Percentiles rank a stretch among this genome's conserved stretches.
phyloP scores from a whole-genome alignment of 164 flowering plant species.

The Warburgia ugandensis region DNA sequence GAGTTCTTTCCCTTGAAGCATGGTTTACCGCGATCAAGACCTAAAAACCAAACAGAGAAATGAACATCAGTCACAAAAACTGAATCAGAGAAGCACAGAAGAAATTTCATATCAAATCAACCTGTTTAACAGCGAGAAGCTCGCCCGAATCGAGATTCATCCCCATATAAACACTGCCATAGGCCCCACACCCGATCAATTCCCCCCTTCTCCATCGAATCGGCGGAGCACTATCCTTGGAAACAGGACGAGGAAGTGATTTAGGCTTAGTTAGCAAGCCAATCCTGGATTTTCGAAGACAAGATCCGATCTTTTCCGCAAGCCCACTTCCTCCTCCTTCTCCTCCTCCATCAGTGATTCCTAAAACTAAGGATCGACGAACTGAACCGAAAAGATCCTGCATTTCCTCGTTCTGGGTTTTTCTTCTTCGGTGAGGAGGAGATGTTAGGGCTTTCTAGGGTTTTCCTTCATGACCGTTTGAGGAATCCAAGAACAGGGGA shows the following conservation, averaged over 20 bases:
- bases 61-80: neutral
- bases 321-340: slow-evolving; percentile 22
- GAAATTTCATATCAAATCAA: neutral
- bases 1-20: slow-evolving; percentile 59
- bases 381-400: slow-evolving; percentile 72
- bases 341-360: slow-evolving; percentile 32
- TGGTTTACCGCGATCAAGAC: slow-evolving; percentile 45
- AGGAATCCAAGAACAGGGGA: neutral
- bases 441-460: neutral
- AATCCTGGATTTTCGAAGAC: slow-evolving; percentile 67
- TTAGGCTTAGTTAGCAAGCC: slow-evolving; percentile 50
- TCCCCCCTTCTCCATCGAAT: slow-evolving; percentile 95
- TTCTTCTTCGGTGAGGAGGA: neutral
- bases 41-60: slow-evolving; percentile 20
- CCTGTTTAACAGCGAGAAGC: slow-evolving; percentile 95
- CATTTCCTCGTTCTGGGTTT: slow-evolving; percentile 24
- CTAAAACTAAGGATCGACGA: slow-evolving; percentile 71
- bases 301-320: slow-evolving; percentile 65
- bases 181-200: slow-evolving; percentile 93
- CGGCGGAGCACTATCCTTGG: slow-evolving; percentile 22
- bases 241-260: neutral
- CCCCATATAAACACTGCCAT: slow-evolving; percentile 94
- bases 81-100: neutral
- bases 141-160: slow-evolving; percentile 98
- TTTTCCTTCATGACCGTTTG: neutral